A percentile compares a stretch with the other conserved stretches of the same genome.
These are phyloP conservation scores for Mariannaea sp. DNA, from an alignment of 2,329 filamentous ascomycete genomes.

Conservation along the genomic window DNA sequence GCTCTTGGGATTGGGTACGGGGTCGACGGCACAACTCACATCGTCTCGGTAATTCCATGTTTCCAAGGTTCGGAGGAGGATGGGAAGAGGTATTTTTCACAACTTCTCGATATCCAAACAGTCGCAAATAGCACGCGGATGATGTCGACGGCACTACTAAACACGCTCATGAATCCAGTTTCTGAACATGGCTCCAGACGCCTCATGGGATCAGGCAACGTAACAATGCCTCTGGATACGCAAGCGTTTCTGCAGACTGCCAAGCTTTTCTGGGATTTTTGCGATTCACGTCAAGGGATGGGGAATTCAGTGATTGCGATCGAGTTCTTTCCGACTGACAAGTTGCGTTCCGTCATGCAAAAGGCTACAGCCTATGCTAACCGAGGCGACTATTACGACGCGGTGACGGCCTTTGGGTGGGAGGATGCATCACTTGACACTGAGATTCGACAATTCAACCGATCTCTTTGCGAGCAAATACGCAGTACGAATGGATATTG, in stretches of 20 bases:
- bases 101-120: conserved; percentile 21
- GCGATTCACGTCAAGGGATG: conserved; percentile 29
- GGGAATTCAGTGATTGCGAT: conserved; percentile 39
- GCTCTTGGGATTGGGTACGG: conserved; percentile 33
- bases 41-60: conserved; percentile 29
- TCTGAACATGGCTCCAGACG: conserved; percentile 35
- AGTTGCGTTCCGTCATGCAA: conserved; percentile 43
- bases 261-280: conserved; percentile 37
- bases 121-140: conserved; percentile 16
- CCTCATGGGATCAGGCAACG: conserved; percentile 34
- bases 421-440: conserved; percentile 44
- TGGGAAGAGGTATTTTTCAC: conserved; percentile 31
- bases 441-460: conserved; percentile 46
- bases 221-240: conserved; percentile 43
- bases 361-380: conserved; percentile 51
- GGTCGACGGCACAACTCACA: conserved; percentile 19
- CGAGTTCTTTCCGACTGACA: conserved; percentile 49
- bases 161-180: conserved; percentile 33
- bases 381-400: conserved; percentile 51
- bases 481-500: conserved; percentile 34
- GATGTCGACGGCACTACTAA: conserved; percentile 32
- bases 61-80: conserved; percentile 27
- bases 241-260: conserved; percentile 37
- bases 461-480: conserved; percentile 38
- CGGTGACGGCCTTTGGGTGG: conserved; percentile 49